These are phyloP conservation scores for Escovopsis sp. DNA, from an alignment of 2,329 filamentous ascomycete species.

Conservation along the genomic window DNA sequence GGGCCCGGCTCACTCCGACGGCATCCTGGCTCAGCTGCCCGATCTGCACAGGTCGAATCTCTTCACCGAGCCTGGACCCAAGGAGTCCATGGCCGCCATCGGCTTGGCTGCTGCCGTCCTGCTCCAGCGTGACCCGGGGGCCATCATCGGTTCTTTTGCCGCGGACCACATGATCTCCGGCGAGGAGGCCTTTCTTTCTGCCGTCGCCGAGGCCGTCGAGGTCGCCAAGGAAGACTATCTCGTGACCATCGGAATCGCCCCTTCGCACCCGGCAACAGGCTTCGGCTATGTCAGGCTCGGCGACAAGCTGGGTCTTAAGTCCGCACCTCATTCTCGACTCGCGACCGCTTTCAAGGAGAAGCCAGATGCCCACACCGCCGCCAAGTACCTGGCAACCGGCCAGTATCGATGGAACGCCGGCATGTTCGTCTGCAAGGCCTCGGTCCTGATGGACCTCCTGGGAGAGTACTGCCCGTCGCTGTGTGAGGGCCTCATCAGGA, in stretches of 20 bases:
- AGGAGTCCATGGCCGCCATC: constrained; percentile 15
- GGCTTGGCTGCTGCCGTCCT: constrained; percentile 13
- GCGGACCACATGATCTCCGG: constrained; percentile 15
- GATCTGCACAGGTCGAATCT: constrained; percentile 10
- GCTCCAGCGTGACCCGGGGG: constrained; percentile 11
- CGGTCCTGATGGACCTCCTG: constrained; percentile 13
- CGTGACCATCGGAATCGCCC: constrained; percentile 14
- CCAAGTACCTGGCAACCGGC: constrained; percentile 13
- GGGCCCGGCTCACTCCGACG: constrained; percentile 12
- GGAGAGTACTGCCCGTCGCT: constrained; percentile 12
- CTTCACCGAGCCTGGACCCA: constrained; percentile 14
- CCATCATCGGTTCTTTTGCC: constrained; percentile 13
- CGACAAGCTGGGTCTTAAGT: constrained; percentile 9
- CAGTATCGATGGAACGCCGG: constrained; percentile 15
- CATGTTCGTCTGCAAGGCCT: constrained; percentile 15
- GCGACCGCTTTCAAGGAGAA: constrained; percentile 15
- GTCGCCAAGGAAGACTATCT: constrained; percentile 14
- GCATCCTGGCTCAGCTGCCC: constrained; percentile 12
- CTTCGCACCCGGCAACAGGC: constrained; percentile 14
- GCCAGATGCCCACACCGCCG: constrained; percentile 13
- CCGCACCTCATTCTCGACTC: constrained; percentile 10
- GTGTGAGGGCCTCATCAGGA: constrained; percentile 10
- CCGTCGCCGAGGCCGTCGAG: constrained; percentile 13
- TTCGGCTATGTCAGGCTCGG: constrained; percentile 14
- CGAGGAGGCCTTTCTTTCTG: constrained; percentile 13